Evolutionary conservation across 1,139 yeast genomes (phyloP), one percentile per base, ranked within the genome.

Genomic region (Blastobotrys apis): DNA sequence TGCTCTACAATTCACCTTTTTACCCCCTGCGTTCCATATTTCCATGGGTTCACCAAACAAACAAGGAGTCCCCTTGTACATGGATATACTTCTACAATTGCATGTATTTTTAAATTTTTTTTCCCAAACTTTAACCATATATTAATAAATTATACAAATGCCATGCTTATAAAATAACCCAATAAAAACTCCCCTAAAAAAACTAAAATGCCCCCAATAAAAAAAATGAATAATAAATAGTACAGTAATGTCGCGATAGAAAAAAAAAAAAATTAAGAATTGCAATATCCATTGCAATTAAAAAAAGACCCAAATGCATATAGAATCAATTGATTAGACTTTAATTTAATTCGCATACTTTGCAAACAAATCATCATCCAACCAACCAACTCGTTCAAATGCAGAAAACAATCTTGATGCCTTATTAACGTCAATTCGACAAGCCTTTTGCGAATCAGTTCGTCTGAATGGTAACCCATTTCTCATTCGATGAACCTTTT

Each of bases 371-470:
- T 72, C 71, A 65, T 90, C 96, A 25, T 85, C 77, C 52, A 92
- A 77, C 97, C 97, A 92, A 38, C 97, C 97, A 34, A 86, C 95
- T 66, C 82, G 84, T 66, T 92, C 97, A 64, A 80, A 92, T 25
- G 97, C 94, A 25, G 94, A 94, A 72, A 80, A 92, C 47, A 92
- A 71, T 57, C 97, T 75, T 45, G 94, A 83, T 1, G 97, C 97
- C 67, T 92, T 92, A 67, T 92, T 92, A 47, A 92, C 98, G 66
- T 92, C 98, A 52, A 92, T 90, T 55, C 96, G 79, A 64, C 97
- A 90, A 8, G 97, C 95, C 72, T 92, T 90, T 67, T 92, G 97
- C 12, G 97, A 94, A 65, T 92, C 98, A 0, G 97, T 92, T 68
- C 97, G 80, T 69, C 97, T 81, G 68, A 92, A 92, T 37, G 92